A percentile compares a stretch with the other conserved stretches of the same genome.
phyloP scores from a whole-genome alignment of 169 alveolate genomes.

The Eimeria praecox region DNA sequence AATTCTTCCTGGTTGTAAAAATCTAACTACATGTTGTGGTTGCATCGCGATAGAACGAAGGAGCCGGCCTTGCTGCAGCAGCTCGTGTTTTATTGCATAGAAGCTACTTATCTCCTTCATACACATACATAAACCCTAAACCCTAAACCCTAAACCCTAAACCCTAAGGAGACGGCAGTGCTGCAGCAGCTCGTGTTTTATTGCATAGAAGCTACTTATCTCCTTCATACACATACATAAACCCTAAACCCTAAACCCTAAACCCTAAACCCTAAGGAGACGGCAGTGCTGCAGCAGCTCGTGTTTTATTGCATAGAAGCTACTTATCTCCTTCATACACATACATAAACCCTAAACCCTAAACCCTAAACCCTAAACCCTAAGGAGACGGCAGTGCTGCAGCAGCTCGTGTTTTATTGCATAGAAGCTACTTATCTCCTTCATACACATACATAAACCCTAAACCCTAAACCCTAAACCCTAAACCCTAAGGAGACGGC shows the following conservation, averaged over 20 bases:
- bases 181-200: slow-evolving; percentile 59
- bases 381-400: no score
- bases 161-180: slow-evolving; percentile 36
- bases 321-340: slow-evolving; percentile 50
- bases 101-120: slow-evolving; percentile 58
- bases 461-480: no score
- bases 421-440: slow-evolving; percentile 60
- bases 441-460: no score
- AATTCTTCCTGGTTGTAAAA: slow-evolving; percentile 90
- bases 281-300: slow-evolving; percentile 45
- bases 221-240: slow-evolving; percentile 43
- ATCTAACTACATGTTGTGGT: slow-evolving; percentile 18
- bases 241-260: slow-evolving; percentile 37
- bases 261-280: background rate
- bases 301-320: slow-evolving; percentile 62
- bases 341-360: background rate
- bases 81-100: slow-evolving; percentile 66
- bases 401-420: slow-evolving; percentile 59
- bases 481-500: no score
- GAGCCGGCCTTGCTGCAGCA: slow-evolving; percentile 29
- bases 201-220: slow-evolving; percentile 49
- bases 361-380: no score
- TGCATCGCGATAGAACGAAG: slow-evolving; percentile 65
- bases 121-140: no score
- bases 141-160: slow-evolving; percentile 54